phyloP scores from a whole-genome alignment of 768 basidiomycete genomes.

The Psilocybe subaeruginosa region DNA sequence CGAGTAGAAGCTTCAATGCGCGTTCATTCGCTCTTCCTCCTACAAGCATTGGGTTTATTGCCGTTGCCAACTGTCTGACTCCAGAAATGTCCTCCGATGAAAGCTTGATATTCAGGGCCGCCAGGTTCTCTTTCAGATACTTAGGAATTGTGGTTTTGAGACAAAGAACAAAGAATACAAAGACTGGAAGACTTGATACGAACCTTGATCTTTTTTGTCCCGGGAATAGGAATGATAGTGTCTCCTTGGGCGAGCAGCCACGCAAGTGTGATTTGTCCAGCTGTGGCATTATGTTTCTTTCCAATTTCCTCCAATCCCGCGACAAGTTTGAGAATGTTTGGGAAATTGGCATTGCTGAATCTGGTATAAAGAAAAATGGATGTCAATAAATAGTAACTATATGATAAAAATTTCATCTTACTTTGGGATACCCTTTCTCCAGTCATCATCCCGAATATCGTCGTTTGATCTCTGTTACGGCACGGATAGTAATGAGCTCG shows the following conservation, averaged over 20 bases:
- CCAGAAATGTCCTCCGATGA: constrained; percentile 34
- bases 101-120: constrained; percentile 34
- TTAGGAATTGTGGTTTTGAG: too few relatives aligned
- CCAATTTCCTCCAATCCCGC: constrained; percentile 42
- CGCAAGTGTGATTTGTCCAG: constrained; percentile 50
- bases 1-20: constrained; percentile 24
- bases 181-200: too few relatives aligned
- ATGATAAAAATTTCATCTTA: neutral
- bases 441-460: constrained; percentile 42
- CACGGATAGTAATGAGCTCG: neutral
- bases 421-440: constrained; percentile 24
- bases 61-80: constrained; percentile 36
- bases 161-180: too few relatives aligned
- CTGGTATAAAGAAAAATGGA: constrained; percentile 12
- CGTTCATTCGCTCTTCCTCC: constrained; percentile 32
- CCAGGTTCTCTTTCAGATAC: neutral
- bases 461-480: constrained; percentile 33
- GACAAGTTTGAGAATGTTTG: constrained; percentile 45
- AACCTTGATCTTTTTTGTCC: constrained; percentile 39
- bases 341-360: constrained; percentile 47
- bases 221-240: constrained; percentile 53
- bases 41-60: constrained; percentile 27
- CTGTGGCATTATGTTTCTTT: constrained; percentile 41
- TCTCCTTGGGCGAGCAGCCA: constrained; percentile 53
- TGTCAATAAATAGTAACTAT: too few relatives aligned